Conservation (phyloP, 768 basidiomycete species). For the Tephrocybe sp. region DNA sequence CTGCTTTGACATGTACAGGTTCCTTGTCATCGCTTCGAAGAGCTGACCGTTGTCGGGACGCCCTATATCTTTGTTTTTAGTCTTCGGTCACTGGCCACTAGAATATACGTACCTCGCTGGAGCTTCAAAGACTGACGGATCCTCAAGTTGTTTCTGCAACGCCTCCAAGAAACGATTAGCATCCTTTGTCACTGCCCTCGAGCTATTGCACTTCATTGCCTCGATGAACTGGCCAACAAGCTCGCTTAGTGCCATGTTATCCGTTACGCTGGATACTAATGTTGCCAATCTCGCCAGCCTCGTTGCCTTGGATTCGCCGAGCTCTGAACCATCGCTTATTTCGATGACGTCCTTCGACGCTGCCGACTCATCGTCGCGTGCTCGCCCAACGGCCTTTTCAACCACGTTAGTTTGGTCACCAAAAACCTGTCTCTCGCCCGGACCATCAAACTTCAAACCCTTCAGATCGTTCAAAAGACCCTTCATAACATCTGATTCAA, state of each 20-base stretch:
- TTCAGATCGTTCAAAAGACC: slow-evolving; percentile 57
- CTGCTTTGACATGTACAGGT: slow-evolving; percentile 53
- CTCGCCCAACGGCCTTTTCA: slow-evolving; percentile 32
- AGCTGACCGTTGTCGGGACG: slow-evolving; percentile 30
- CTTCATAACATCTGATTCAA: slow-evolving; percentile 43
- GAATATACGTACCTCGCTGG: slow-evolving; percentile 46
- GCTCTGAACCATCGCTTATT: slow-evolving; percentile 42
- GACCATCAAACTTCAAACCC: slow-evolving; percentile 45
- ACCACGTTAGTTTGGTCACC: slow-evolving; percentile 47
- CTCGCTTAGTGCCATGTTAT: slow-evolving; percentile 52
- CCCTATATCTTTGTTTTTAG: slow-evolving; percentile 6
- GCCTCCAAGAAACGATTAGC: slow-evolving; percentile 70
- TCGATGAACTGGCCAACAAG: slow-evolving; percentile 60
- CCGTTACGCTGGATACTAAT: slow-evolving; percentile 41
- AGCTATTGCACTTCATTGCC: slow-evolving; percentile 62
- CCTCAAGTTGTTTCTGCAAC: slow-evolving; percentile 66
- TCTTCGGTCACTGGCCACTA: not conserved
- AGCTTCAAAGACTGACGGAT: slow-evolving; percentile 57
- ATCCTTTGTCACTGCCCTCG: slow-evolving; percentile 65
- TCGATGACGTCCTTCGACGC: slow-evolving; percentile 37
- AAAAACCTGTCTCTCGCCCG: slow-evolving; percentile 43
- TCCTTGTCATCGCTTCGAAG: slow-evolving; percentile 38
- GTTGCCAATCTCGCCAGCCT: slow-evolving; percentile 47
- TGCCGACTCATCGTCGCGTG: slow-evolving; percentile 23
- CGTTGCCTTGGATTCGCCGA: slow-evolving; percentile 46